phyloP scores from a whole-genome alignment of 345 rosid species.

The Aurinia saxatilis region DNA sequence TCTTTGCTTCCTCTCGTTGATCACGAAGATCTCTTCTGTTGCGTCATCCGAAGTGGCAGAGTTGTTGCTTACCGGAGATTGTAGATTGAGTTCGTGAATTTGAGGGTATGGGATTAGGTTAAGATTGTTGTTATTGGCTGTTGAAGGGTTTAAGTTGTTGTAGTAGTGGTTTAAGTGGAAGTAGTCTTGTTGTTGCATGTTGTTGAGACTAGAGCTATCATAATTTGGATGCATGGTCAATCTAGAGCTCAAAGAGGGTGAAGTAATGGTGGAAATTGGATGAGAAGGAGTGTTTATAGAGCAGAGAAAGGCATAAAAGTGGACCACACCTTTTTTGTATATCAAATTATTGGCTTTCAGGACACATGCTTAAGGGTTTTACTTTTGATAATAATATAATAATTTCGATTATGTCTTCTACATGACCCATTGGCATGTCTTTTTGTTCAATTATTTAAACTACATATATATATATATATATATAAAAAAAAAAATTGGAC shows the following conservation, averaged over 20 bases:
- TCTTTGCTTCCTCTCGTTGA: constrained; percentile 81
- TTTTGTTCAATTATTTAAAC: not conserved
- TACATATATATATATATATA: too few relatives aligned
- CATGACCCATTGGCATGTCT: constrained; percentile 7
- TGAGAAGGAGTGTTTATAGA: constrained; percentile 33
- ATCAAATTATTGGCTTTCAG: constrained; percentile 24
- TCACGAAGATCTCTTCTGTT: constrained; percentile 54
- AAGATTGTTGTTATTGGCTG: constrained; percentile 23
- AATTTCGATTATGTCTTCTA: constrained; percentile 32
- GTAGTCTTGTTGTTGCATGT: constrained; percentile 29
- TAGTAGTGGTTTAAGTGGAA: constrained; percentile 35
- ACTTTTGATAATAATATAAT: constrained; percentile 19
- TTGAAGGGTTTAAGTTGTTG: constrained; percentile 31
- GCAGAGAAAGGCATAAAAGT: constrained; percentile 36
- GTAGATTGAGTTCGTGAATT: constrained; percentile 31
- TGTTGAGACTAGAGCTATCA: constrained; percentile 27
- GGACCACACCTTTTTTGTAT: constrained; percentile 31
- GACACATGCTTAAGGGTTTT: constrained; percentile 19
- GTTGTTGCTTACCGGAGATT: constrained; percentile 54
- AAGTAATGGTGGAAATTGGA: constrained; percentile 22
- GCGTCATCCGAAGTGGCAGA: constrained; percentile 86
- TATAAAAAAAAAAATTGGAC: not conserved
- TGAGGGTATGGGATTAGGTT: constrained; percentile 28
- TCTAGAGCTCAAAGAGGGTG: constrained; percentile 17
- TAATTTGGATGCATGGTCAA: constrained; percentile 42